These are phyloP conservation scores for Cinchona pubescens DNA, from an alignment of 257 asterid species.

Conservation along the genomic window DNA sequence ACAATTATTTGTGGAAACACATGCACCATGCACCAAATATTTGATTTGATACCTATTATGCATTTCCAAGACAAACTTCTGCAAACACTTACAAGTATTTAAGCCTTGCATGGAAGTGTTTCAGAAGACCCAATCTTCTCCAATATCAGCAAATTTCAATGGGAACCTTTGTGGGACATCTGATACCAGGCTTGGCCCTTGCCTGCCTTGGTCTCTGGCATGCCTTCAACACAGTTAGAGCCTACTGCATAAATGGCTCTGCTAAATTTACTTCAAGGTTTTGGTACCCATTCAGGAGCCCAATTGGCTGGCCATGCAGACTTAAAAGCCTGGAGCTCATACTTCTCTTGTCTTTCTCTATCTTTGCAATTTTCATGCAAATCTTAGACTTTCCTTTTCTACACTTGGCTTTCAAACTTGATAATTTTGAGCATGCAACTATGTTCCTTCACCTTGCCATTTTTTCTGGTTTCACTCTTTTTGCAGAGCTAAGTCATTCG, in stretches of 20 bases:
- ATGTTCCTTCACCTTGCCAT: conserved; percentile 62
- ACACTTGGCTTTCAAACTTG: conserved; percentile 54
- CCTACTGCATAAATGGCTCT: conserved; percentile 42
- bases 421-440: conserved; percentile 61
- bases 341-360: conserved; percentile 51
- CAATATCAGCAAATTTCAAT: conserved; percentile 29
- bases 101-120: conserved; percentile 26
- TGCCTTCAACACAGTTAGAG: conserved; percentile 42
- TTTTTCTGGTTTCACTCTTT: conserved; percentile 54
- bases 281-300: conserved; percentile 61
- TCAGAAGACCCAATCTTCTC: conserved; percentile 8
- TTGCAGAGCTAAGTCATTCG: conserved; percentile 39
- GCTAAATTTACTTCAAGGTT: conserved; percentile 50
- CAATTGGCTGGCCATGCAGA: conserved; percentile 26
- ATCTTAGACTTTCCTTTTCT: conserved; percentile 43
- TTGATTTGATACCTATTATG: conserved; percentile 30
- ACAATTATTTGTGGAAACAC: conserved; percentile 57
- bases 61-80: background rate
- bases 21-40: conserved; percentile 65
- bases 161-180: conserved; percentile 68
- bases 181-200: conserved; percentile 63
- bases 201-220: conserved; percentile 76
- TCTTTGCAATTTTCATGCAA: conserved; percentile 53
- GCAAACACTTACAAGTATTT: conserved; percentile 29
- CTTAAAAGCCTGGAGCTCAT: conserved; percentile 52